Evolutionary conservation across 352 stramenopile species (phyloP).

Genomic region (Phytophthora pinifolia): DNA sequence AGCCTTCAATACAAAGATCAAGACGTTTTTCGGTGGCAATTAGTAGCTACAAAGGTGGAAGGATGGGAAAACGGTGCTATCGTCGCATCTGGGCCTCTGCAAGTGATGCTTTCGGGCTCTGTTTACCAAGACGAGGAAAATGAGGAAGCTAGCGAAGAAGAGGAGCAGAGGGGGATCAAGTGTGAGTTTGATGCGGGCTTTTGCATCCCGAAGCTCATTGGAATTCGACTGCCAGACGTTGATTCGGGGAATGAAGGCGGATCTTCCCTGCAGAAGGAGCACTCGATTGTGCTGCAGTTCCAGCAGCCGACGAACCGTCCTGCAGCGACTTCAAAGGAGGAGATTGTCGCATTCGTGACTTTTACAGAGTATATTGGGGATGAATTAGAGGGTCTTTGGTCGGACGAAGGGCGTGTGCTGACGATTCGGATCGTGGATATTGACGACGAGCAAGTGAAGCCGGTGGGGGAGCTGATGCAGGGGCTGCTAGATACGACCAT

Average conservation of each 20-base stretch:
- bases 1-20: slow-evolving; percentile 10
- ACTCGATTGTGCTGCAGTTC: slow-evolving; percentile 61
- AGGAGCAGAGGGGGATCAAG: slow-evolving; percentile 19
- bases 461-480: slow-evolving; percentile 44
- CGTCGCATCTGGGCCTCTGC: slow-evolving; percentile 13
- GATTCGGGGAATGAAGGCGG: slow-evolving; percentile 1
- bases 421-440: slow-evolving; percentile 44
- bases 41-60: slow-evolving; percentile 23
- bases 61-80: slow-evolving; percentile 13
- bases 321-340: slow-evolving; percentile 21
- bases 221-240: slow-evolving; percentile 53
- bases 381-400: slow-evolving; percentile 39
- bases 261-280: slow-evolving; percentile 31
- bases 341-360: slow-evolving; percentile 45
- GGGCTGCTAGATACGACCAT: slow-evolving; percentile 35
- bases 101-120: not conserved
- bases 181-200: slow-evolving; percentile 60
- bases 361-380: slow-evolving; percentile 69
- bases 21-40: slow-evolving; percentile 30
- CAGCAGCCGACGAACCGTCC: slow-evolving; percentile 53
- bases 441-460: slow-evolving; percentile 33
- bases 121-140: not conserved
- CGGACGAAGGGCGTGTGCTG: slow-evolving; percentile 39
- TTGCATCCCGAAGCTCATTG: slow-evolving; percentile 51
- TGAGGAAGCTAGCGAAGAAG: not conserved